Percentiles rank a stretch among this genome's conserved stretches.
Evolutionary conservation across 805 yeast species (phyloP).

Genomic region (Zygosaccharomyces lentus): DNA sequence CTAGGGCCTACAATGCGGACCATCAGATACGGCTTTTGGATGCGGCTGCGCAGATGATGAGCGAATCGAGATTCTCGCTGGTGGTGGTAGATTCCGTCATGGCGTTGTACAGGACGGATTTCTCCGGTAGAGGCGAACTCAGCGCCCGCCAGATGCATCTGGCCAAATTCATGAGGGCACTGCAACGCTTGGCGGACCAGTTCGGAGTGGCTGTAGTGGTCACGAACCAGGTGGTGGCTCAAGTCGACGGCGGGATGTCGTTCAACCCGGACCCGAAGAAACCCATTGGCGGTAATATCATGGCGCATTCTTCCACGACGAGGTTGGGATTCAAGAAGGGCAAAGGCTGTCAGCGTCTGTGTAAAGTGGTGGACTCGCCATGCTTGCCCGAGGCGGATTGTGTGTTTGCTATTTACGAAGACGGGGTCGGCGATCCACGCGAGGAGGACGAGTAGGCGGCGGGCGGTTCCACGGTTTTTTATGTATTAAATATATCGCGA

Average conservation of each 20-base stretch:
- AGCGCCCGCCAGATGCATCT: conserved; percentile 93
- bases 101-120: conserved; percentile 95
- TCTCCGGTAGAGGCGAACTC: conserved; percentile 90
- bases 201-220: conserved; percentile 96
- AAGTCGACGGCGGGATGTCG: conserved; percentile 80
- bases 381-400: conserved; percentile 95
- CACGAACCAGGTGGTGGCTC: conserved; percentile 95
- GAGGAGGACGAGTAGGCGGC: conserved; percentile 57
- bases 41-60: conserved; percentile 94
- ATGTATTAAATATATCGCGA: neutral
- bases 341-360: conserved; percentile 84
- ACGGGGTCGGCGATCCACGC: conserved; percentile 94
- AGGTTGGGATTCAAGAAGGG: conserved; percentile 88
- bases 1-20: conserved; percentile 95
- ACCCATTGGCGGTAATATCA: conserved; percentile 97
- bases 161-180: conserved; percentile 84
- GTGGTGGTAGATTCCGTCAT: conserved; percentile 95
- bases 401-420: conserved; percentile 91
- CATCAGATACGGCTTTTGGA: conserved; percentile 84
- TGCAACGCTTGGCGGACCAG: conserved; percentile 93
- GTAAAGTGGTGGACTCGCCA: conserved; percentile 94
- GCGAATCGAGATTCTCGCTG: conserved; percentile 84
- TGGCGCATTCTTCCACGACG: conserved; percentile 96
- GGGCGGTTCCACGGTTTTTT: neutral
- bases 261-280: conserved; percentile 96